Evolutionary conservation across 176 grass and related monocot species (phyloP), one percentile per base, ranked within the genome.

Genomic region (Phoenix dactylifera): DNA sequence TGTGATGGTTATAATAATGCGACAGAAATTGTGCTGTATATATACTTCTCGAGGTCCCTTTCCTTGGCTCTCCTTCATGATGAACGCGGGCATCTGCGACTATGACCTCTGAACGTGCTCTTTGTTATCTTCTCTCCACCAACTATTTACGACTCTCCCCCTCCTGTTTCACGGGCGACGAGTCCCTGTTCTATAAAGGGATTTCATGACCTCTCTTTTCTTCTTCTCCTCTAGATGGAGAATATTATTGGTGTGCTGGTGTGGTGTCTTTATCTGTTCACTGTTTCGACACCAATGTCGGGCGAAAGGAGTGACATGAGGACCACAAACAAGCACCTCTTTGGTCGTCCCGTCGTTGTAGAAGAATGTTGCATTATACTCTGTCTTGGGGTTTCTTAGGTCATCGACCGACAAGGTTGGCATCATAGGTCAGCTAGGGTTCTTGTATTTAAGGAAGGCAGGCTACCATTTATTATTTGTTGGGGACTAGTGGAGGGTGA

Each of bases 401-500:
- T 59, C 57, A 26, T 28, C 23, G 10, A 26, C 57, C 23, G 57
- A 59, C 57, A 59, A 16, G 57, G 25, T 59, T 82, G 59, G 29
- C 35, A 50, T 74, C 79, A 55, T 61, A 64, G 69, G 49, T 20
- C 59, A 58, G 76, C 58, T 32, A 61, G 49, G 57, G 26, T 48
- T 35, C 32, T 64, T 50, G 44, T 64, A 17, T 12, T 22, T 64
- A 50, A 64, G 20, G 18, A 23, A 64, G 44, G 39, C 18, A 30
- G 23, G 39, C 39, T 15, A 24, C 19, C 61, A 35, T 35, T 23
- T 4, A 63, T 10, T 50, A 20, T 22, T 22, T 44, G 18, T 22
- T 12, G 35, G 32, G 35, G 14, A 49, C 18, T 50, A 17, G 19
- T 18, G 19, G 19, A n/a, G 22, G 7, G 9, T 55, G 52, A 18